Base-by-base conservation (phyloP, 2,329 filamentous ascomycete genomes). In the Phyllosticta paracitricarpa region DNA sequence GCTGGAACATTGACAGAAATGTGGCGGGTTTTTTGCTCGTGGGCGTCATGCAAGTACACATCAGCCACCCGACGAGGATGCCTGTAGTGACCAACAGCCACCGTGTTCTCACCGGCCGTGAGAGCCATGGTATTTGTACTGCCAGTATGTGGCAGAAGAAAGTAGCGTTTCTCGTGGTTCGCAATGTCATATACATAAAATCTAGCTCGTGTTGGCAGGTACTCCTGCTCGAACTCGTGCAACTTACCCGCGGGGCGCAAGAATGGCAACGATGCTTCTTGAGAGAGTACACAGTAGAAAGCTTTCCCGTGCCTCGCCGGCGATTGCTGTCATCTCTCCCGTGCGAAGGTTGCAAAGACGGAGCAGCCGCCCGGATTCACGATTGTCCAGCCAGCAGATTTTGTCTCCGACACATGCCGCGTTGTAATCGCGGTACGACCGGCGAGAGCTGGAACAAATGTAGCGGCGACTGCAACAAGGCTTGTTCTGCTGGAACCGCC, bases 401-500 rank as follows among this genome's bases (percentile, higher is more conserved):
- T 4, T 54, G 22, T 54, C 52, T 24, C 19, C 22, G 19, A 48
- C 40, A 48, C 40, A 48, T 17, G 17, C 22, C 2, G 8, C 22
- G 25, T 54, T 54, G 22, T 4, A 25, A 22, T 14, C 22, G 52
- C 19, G 5, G 28, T 30, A 7, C 28, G 28, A 30, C 28, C 3
- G 5, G 28, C 2, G 28, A 2, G 5, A 8, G 28, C 28, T 30
- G 28, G 28, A 30, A 25, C 12, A 25, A 22, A 2, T 12, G 52
- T 54, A 54, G 5, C 22, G 22, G 8, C 52, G 52, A 24, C 4
- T 6, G 4, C 22, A 22, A 9, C 61, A 51, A 14, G 61, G 51
- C 3, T 48, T 19, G 28, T 68, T 68, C 17, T 63, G 66, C 25
- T 66, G 67, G 56, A 72, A 68, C 6, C 68, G 64, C 51, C 72